phyloP scores from a whole-genome alignment of 441 rosid genomes.

The Populus trichocarpa region DNA sequence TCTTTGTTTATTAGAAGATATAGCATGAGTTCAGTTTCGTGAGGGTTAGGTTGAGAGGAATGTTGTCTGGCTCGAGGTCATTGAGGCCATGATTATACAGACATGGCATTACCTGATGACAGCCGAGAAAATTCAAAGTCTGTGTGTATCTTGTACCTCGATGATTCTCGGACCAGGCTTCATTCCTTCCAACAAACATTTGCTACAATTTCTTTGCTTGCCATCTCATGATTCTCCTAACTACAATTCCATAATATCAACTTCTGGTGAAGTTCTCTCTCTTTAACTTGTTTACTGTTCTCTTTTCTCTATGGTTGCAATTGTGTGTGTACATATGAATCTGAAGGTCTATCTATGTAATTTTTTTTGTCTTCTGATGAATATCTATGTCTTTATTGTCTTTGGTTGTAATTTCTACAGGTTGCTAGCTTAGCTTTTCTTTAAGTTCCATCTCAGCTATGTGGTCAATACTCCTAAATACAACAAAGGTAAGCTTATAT shows the following conservation, averaged over 20 bases:
- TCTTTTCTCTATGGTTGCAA: neutral
- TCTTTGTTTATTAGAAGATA: neutral
- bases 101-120: neutral
- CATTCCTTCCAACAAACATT: constrained; percentile 44
- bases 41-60: constrained; percentile 39
- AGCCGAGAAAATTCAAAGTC: neutral
- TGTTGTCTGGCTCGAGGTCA: constrained; percentile 56
- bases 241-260: neutral
- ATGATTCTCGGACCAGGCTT: constrained; percentile 67
- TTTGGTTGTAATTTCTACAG: neutral
- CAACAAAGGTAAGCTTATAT: neutral
- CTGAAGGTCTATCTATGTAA: neutral
- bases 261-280: neutral
- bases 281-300: neutral
- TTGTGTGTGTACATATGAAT: neutral
- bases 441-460: neutral
- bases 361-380: neutral
- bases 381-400: neutral
- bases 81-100: constrained; percentile 20
- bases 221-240: neutral
- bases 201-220: constrained; percentile 5
- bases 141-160: constrained; percentile 7
- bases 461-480: neutral
- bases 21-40: neutral
- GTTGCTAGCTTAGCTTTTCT: neutral